Base-by-base conservation (phyloP, 164 flowering plant genomes). In the Piper longum region DNA sequence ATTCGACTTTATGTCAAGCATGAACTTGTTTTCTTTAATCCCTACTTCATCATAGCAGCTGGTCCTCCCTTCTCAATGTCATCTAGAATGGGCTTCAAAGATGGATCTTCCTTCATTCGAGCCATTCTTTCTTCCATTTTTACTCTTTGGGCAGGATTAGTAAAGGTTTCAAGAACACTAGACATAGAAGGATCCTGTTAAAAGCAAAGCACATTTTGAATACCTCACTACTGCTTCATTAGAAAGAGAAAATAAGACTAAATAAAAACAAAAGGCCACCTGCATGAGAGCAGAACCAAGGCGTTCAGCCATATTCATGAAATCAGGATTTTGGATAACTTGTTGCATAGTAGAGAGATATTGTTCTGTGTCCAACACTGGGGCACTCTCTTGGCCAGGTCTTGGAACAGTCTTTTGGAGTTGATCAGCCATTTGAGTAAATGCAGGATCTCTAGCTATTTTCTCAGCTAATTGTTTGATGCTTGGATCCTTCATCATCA, bases 321-420 rank as follows among this genome's bases (percentile, higher is more conserved):
- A 91, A 51, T 87, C 86, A 64, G 97, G 98, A 73, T 90, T 93
- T 74, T 86, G 85, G 96, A 90, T 93, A 71, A 90, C 98, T 71
- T 90, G 95, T 74, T 88, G 95, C 96, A 93, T 86, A 61, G 96
- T 86, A 48, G 87, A 63, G 61, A 70, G 73, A 61, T 90, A 90
- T 57, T 91, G 87, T n/a, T 88, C 85, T 42, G 85, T 62, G 75
- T 92, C 90, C 71, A 92, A 77, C 66, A 80, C 78, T 54, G 96
- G 96, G 43, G 81, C 45, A 19, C 83, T 79, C 8, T 80, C 88
- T 42, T 82, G 86, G 11, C 77, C 48, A 14, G 80, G 78, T 69
- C 83, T 83, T 41, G 80, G 91, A 69, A 89, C 81, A 61, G 85
- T 81, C 72, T 78, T 81, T 71, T 88, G 93, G 36, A 92, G 88